phyloP scores from a whole-genome alignment of 2,329 filamentous ascomycete species.

The Nemania sp. region DNA sequence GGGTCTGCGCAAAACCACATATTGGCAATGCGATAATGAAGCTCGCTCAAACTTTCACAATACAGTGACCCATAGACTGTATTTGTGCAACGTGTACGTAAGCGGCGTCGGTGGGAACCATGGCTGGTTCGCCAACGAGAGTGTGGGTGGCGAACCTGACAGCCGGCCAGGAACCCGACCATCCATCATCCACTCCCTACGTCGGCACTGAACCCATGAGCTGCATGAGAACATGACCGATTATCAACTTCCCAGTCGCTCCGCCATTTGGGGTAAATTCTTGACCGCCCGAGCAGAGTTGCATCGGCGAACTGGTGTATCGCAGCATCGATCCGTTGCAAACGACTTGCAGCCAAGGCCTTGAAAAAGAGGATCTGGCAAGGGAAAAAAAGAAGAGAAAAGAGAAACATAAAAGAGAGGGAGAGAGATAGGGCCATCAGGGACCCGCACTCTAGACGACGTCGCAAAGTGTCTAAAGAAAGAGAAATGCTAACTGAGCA shows the following conservation, averaged over 20 bases:
- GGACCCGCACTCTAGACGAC: too few species aligned
- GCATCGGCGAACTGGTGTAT: slow-evolving; percentile 13
- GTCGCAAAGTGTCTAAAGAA: too few species aligned
- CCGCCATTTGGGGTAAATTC: slow-evolving; percentile 26
- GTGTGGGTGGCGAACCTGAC: background rate
- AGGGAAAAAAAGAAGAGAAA: too few species aligned
- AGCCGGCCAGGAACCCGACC: background rate
- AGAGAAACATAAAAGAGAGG: too few species aligned
- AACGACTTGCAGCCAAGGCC: too few species aligned
- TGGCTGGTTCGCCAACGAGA: slow-evolving; percentile 2
- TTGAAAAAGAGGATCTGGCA: background rate
- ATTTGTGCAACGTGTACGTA: background rate
- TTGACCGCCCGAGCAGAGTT: slow-evolving; percentile 21
- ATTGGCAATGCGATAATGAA: background rate
- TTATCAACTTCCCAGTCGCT: slow-evolving; percentile 5
- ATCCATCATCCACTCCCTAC: background rate
- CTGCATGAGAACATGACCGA: background rate
- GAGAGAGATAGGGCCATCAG: too few species aligned
- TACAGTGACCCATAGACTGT: background rate
- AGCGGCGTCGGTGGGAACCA: background rate
- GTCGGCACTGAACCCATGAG: slow-evolving; percentile 4
- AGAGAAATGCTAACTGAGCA: too few species aligned
- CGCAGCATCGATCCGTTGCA: background rate
- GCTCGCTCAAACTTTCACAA: background rate
- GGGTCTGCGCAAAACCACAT: too few species aligned